Evolutionary conservation across 208 protist species (phyloP), one percentile per base, ranked within the genome.

Genomic region (Zelonia costaricensis): DNA sequence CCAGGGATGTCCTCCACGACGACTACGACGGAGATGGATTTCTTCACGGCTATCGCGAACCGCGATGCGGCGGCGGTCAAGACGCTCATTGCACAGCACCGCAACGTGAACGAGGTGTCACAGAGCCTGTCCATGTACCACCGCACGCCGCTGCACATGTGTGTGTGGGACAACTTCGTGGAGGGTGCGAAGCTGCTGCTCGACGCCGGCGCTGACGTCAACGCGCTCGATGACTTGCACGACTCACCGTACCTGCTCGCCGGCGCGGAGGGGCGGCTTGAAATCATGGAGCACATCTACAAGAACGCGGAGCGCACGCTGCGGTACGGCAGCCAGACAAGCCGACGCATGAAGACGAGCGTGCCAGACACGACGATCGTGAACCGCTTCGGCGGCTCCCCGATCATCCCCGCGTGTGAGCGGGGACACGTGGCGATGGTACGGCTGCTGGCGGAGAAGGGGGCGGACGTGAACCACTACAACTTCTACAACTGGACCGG

Each of bases 161-260:
- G 69, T 33, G 74, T 88, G 15, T 81, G 71, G 76, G 70, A 81
- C 10, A 67, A 84, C 64, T 75, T 68, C 40, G 45, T 76, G 28
- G 74, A 80, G 2, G 74, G 56, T 1, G 77, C 74, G 23, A 67
- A 76, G 70, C 62, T 69, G 18, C 62, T 81, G n/a, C 57, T 81
- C n/a, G 76, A 81, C 23, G 62, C 49, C 12, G 76, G 76, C 3
- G 81, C 81, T 4, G 71, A 88, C 51, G 64, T 88, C 8, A 88
- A 88, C 54, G 46, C 53, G 13, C 62, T 75, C 4, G 80, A 87
- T 33, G 65, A 83, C 45, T 55, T 87, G 43, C 73, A 87, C 51
- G 80, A 87, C 72, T 69, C 76, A 7, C 76, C 80, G 3, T 87
- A 81, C 56, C 61, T 83, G 8, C 67, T 87, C 23, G 28, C 59